These are phyloP conservation scores for Kodamaea jinghongensis DNA, from an alignment of 805 yeast species.

Conservation along the genomic window DNA sequence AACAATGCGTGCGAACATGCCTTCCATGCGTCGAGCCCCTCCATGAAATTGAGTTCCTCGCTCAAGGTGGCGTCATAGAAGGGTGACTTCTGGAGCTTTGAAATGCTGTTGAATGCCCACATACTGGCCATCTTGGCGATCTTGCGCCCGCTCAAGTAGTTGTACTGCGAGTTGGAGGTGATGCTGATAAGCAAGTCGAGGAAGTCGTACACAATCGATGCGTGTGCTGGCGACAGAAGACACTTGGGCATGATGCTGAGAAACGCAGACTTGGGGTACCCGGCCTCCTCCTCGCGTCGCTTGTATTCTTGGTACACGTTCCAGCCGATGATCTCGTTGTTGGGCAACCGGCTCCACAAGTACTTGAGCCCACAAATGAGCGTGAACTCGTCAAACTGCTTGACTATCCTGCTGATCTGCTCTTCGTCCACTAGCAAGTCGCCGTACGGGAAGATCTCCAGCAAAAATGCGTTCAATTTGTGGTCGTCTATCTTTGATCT, in stretches of 20 bases:
- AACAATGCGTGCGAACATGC: constrained; percentile 83
- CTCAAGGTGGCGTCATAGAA: constrained; percentile 37
- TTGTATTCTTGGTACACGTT: constrained; percentile 71
- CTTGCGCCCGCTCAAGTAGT: constrained; percentile 76
- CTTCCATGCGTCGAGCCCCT: constrained; percentile 75
- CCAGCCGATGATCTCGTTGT: constrained; percentile 82
- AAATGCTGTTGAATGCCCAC: constrained; percentile 73
- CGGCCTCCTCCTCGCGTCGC: constrained; percentile 59
- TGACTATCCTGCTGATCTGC: constrained; percentile 41
- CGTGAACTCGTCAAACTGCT: constrained; percentile 59
- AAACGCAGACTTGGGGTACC: constrained; percentile 71
- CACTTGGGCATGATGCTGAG: constrained; percentile 82
- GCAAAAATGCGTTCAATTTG: constrained; percentile 56
- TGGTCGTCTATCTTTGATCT: constrained; percentile 65
- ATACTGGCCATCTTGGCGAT: constrained; percentile 78
- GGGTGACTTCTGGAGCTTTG: constrained; percentile 26
- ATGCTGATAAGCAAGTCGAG: constrained; percentile 75
- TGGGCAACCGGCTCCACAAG: constrained; percentile 83
- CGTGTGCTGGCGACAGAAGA: constrained; percentile 79
- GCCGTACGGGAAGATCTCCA: constrained; percentile 58
- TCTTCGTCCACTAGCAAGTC: constrained; percentile 41
- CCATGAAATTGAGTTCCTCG: constrained; percentile 47
- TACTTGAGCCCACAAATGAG: constrained; percentile 74
- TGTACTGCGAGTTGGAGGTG: constrained; percentile 74
- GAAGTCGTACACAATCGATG: constrained; percentile 84